Evolutionary conservation across 768 basidiomycete species (phyloP), one percentile per base, ranked within the genome.

Genomic region (Grammothele lineata): DNA sequence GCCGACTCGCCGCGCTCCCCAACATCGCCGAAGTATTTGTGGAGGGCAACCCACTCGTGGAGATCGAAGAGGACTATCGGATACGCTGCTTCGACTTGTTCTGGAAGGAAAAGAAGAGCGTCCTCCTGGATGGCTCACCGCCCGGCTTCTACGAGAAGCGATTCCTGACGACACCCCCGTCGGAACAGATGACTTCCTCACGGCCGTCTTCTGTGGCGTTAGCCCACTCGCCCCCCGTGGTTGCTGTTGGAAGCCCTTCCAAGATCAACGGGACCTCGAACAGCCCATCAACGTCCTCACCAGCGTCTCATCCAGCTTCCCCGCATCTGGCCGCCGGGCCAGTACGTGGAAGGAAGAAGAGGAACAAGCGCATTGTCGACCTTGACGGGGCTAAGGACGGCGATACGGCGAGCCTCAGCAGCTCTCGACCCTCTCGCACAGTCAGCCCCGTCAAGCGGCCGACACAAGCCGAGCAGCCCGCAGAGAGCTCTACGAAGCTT

Each of bases 41-140:
- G 18, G 80, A 85, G 43, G 88, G 87, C 4, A 97, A 99, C 59
- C 87, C 88, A 0, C 77, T 96, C 55, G 71, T 74, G 33, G 82
- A 87, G 50, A 66, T 75, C 32, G 87, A 77, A 51, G 75, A 87
- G 45, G 76, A 76, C 33, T 91, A 88, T 64, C 76, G 93, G 15
- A 63, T 87, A 26, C 72, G 79, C 19, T 88, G 92, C 63, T 94
- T 94, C 60, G 80, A 85, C 48, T 78, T 79, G 59, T 97, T 97
- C 62, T 81, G 75, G 67, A 81, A 81, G 57, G 94, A 96, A 68
- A 83, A 83, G n/a, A 89, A 83, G 66, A 68, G 67, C 8, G 75
- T 95, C 19, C 66, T 70, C n/a, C 65, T 97, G 27, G 93, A 97
- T 59, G 91, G 90, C 4, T 68, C 75, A 6, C 64, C 63, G 9